Evolutionary conservation across 257 asterid species (phyloP).

Genomic region (Datura wrightii): DNA sequence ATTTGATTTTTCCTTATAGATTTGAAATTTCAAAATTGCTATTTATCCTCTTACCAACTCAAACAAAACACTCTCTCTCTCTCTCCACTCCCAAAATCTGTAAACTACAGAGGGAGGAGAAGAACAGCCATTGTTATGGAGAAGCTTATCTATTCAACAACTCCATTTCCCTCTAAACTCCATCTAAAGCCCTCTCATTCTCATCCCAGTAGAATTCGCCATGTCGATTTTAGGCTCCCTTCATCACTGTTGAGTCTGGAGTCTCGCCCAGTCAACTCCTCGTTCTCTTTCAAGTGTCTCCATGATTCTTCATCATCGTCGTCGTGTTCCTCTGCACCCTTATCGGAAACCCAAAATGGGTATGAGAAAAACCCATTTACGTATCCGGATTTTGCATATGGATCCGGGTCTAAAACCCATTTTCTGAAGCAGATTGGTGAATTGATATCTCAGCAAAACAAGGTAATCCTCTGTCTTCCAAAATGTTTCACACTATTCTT

Average conservation of each 20-base stretch:
- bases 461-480: constrained; percentile 43
- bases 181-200: constrained; percentile 37
- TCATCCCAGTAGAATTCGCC: constrained; percentile 30
- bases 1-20: background rate
- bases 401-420: constrained; percentile 41
- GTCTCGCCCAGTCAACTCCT: constrained; percentile 47
- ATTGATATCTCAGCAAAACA: constrained; percentile 39
- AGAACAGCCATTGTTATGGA: constrained; percentile 49
- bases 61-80: background rate
- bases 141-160: constrained; percentile 60
- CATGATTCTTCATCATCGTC: background rate
- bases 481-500: background rate
- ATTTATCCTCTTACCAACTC: constrained; percentile 20
- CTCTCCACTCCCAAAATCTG: background rate
- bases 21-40: background rate
- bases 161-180: constrained; percentile 29
- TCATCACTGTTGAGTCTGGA: constrained; percentile 20
- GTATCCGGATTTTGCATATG: constrained; percentile 44
- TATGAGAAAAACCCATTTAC: constrained; percentile 30
- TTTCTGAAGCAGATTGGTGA: constrained; percentile 32
- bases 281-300: constrained; percentile 43
- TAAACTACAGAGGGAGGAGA: background rate
- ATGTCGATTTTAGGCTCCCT: constrained; percentile 36
- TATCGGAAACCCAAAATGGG: constrained; percentile 17
- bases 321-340: background rate